These are phyloP conservation scores for Termitomyces bulborhizus DNA, from an alignment of 768 basidiomycete species.

Conservation along the genomic window DNA sequence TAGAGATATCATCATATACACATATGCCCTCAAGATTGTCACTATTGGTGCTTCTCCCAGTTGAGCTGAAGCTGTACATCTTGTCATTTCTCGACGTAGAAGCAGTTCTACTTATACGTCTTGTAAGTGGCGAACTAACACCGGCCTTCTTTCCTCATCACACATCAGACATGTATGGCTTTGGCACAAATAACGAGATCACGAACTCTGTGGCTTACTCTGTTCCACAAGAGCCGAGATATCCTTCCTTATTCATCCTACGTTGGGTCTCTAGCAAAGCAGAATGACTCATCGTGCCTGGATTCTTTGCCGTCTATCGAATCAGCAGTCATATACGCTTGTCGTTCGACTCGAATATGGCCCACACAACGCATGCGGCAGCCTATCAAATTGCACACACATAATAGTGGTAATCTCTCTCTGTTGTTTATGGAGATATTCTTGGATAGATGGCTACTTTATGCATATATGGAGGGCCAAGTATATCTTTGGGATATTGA, in stretches of 20 bases:
- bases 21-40: background rate
- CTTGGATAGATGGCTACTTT: slow-evolving; percentile 42
- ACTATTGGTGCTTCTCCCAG: slow-evolving; percentile 6
- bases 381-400: slow-evolving; percentile 3
- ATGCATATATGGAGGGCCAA: slow-evolving; percentile 34
- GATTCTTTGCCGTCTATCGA: background rate
- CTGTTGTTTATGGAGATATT: slow-evolving; percentile 35
- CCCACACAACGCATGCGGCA: slow-evolving; percentile 3
- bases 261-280: background rate
- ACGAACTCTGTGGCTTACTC: background rate
- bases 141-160: background rate
- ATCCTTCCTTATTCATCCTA: background rate
- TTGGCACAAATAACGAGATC: slow-evolving; percentile 1
- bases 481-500: slow-evolving; percentile 37
- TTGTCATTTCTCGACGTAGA: slow-evolving; percentile 5
- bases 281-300: background rate
- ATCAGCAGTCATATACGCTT: background rate
- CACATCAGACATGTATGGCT: background rate
- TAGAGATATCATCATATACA: background rate
- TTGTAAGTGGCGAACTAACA: background rate
- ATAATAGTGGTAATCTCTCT: background rate
- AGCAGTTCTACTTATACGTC: slow-evolving; percentile 1
- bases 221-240: background rate
- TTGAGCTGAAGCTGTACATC: slow-evolving; percentile 5
- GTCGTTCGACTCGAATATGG: slow-evolving; percentile 9